phyloP scores from a whole-genome alignment of 2,329 filamentous ascomycete species.

The Chrysoporthe puriensis region DNA sequence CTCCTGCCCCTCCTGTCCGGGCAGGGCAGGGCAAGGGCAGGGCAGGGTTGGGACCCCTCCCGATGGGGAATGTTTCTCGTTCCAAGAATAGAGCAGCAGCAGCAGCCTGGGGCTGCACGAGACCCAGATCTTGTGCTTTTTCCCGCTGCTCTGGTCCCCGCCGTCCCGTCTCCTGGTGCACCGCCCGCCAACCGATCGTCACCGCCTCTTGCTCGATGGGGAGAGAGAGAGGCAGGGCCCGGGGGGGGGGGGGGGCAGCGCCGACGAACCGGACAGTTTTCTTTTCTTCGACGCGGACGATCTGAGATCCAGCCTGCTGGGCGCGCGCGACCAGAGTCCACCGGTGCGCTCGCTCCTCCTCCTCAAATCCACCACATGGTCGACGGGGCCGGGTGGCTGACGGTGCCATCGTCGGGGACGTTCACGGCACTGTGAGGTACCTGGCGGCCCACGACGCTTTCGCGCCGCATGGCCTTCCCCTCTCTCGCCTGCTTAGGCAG shows the following conservation, averaged over 20 bases:
- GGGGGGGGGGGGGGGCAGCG: not conserved
- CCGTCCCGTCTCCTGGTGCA: not conserved
- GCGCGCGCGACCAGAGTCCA: not conserved
- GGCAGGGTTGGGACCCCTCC: not conserved
- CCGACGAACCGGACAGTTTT: not conserved
- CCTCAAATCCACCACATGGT: not conserved
- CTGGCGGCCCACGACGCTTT: not conserved
- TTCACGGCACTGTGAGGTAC: slow-evolving; percentile 4
- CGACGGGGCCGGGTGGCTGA: not conserved
- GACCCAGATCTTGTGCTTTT: not conserved
- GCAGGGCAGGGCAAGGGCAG: not conserved
- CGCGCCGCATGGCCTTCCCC: no score
- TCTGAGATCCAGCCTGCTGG: not conserved
- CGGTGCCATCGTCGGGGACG: not conserved
- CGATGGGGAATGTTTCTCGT: not conserved
- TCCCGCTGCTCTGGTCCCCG: not conserved
- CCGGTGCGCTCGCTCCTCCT: not conserved
- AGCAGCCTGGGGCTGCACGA: not conserved
- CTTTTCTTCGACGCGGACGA: not conserved
- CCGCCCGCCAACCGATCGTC: slow-evolving; percentile 12
- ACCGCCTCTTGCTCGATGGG: slow-evolving; percentile 15
- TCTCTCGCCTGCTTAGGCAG: no score
- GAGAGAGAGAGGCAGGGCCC: not conserved
- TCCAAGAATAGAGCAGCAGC: slow-evolving; percentile 8
- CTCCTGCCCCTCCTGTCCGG: no score